Evolutionary conservation across 2,329 filamentous ascomycete genomes (phyloP), one percentile per base, ranked within the genome.

Genomic region (Aspergillus sp.): DNA sequence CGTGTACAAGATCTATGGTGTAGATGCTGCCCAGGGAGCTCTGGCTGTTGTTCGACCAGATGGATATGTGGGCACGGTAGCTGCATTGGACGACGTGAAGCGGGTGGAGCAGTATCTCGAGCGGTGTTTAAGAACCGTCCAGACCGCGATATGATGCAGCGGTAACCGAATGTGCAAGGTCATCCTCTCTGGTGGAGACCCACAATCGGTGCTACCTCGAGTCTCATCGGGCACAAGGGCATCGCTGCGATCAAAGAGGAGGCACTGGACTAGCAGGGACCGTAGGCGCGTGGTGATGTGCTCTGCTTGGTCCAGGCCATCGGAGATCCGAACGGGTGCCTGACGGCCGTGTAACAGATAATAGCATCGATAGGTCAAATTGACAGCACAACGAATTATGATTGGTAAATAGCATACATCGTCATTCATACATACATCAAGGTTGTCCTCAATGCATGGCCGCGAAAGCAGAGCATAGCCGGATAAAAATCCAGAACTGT

Each of bases 31-130:
- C 4, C 51, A 67, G 15, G 76, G 76, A 6, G 74, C 70, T 2
- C 32, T 78, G 32, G 70, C 72, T 17, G 69, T 76, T 15, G 65
- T 79, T 6, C 70, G 77, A 19, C 77, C 76, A 0, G 77, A 79
- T 68, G 76, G 76, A 12, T 77, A 76, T 65, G 61, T 78, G 54
- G 75, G 75, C 17, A 57, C 62, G 8, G 61, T 71, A 49, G 69
- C 69, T 2, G 66, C 63, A 6, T 62, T 76, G 60, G 59, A 61
- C 13, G 73, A 75, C 61, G 66, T 72, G 4, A 36, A 61, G 13
- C 62, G 62, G n/a, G 64, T 74, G 7, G 61, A 72, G 30, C 45
- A 32, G 2, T 76, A 72, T 60, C 56, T 76, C 50, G 57, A 64
- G 54, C 25, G 39, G 25, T 67, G 65, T 52, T 36, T 69, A 39